A percentile compares a stretch with the other conserved stretches of the same genome.
These are phyloP conservation scores for Coemansia sp. DNA, from an alignment of 192 early-diverging fungal genomes.

Conservation along the genomic window DNA sequence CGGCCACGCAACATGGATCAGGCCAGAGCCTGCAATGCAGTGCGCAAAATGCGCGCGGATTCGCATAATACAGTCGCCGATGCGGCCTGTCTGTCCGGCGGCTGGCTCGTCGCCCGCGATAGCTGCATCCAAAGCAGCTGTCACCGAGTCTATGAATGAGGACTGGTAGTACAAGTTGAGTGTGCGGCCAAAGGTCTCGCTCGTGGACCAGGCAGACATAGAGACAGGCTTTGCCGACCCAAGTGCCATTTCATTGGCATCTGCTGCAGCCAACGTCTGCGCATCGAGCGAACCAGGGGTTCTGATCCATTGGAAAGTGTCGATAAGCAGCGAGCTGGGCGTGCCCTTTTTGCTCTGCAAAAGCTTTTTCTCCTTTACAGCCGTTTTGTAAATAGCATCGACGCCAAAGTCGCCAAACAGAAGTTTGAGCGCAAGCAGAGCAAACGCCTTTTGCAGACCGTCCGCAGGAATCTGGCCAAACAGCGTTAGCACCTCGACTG, in stretches of 20 bases:
- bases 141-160: conserved; percentile 28
- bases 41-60: conserved; percentile 37
- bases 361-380: conserved; percentile 15
- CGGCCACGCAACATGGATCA: conserved; percentile 33
- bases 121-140: conserved; percentile 26
- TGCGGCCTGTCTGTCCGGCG: conserved; percentile 6
- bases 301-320: conserved; percentile 48
- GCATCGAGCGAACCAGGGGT: conserved; percentile 39
- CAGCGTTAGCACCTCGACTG: conserved; percentile 48
- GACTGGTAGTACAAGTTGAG: conserved; percentile 44
- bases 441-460: conserved; percentile 26
- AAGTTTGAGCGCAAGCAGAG: conserved; percentile 38
- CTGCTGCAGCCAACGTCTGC: conserved; percentile 15
- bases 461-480: conserved; percentile 28
- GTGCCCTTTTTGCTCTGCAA: conserved; percentile 21
- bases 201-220: not conserved
- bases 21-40: conserved; percentile 22
- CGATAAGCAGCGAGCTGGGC: conserved; percentile 36
- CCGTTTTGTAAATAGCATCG: conserved; percentile 28
- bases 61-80: conserved; percentile 28
- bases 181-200: conserved; percentile 39
- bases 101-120: conserved; percentile 28
- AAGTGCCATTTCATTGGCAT: not conserved
- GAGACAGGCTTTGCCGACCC: not conserved
- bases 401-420: conserved; percentile 54